phyloP scores from a whole-genome alignment of 2,329 filamentous ascomycete species.

The Leptodontidium sp. region DNA sequence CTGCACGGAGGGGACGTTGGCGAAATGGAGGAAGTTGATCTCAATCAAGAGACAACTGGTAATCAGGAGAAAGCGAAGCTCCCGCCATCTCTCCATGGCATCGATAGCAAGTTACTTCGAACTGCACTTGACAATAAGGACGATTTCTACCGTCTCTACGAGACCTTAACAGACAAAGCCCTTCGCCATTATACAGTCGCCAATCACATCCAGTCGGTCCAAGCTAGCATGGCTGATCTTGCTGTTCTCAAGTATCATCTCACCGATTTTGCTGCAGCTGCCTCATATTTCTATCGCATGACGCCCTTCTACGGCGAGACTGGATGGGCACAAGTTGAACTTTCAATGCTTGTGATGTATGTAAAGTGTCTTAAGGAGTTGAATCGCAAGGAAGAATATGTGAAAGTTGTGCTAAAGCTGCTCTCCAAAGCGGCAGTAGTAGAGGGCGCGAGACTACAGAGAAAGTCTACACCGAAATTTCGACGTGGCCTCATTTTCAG shows the following conservation, averaged over 20 bases:
- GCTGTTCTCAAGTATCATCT: conserved; percentile 83
- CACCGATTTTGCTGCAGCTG: conserved; percentile 76
- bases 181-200: conserved; percentile 85
- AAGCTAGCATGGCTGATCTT: conserved; percentile 82
- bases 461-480: conserved; percentile 44
- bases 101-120: conserved; percentile 64
- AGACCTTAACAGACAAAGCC: conserved; percentile 84
- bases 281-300: conserved; percentile 79
- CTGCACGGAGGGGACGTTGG: conserved; percentile 47
- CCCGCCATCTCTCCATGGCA: conserved; percentile 51
- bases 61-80: background rate
- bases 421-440: conserved; percentile 70
- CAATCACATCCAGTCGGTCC: conserved; percentile 78
- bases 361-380: conserved; percentile 82
- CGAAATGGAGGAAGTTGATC: conserved; percentile 65
- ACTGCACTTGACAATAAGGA: conserved; percentile 67
- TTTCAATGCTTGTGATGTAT: conserved; percentile 87
- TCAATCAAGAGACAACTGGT: conserved; percentile 49
- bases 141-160: conserved; percentile 72
- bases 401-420: conserved; percentile 77
- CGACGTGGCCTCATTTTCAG: conserved; percentile 26
- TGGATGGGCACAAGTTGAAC: conserved; percentile 81
- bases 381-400: conserved; percentile 79
- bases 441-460: conserved; percentile 58
- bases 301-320: conserved; percentile 80